Conservation (phyloP, 768 basidiomycete genomes). For the Lactarius tabidus region DNA sequence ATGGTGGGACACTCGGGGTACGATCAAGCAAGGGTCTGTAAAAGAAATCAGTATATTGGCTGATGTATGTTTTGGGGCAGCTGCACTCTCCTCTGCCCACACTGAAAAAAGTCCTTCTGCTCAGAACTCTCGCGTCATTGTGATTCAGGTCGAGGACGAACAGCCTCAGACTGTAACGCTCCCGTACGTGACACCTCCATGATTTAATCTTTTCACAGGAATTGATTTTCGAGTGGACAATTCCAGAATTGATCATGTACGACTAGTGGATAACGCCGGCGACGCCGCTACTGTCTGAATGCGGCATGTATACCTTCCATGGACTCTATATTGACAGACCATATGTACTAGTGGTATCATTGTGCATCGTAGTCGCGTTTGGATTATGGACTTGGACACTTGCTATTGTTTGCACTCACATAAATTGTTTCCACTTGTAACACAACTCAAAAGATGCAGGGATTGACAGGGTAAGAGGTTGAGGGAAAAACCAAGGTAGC, state of each 20-base stretch:
- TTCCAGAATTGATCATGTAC: constrained; percentile 18
- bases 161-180: constrained; percentile 42
- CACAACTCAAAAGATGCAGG: constrained; percentile 2
- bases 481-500: no score
- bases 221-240: background rate
- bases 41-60: constrained; percentile 46
- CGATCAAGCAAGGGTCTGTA: constrained; percentile 58
- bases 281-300: background rate
- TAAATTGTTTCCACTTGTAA: constrained; percentile 17
- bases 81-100: background rate
- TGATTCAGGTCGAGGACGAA: constrained; percentile 44
- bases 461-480: no score
- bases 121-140: constrained; percentile 58
- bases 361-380: constrained; percentile 10
- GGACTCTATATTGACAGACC: background rate
- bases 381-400: constrained; percentile 9
- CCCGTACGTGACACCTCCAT: constrained; percentile 45
- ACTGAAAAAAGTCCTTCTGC: constrained; percentile 11
- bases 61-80: constrained; percentile 44
- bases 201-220: no score
- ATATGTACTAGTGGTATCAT: no score
- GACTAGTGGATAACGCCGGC: constrained; percentile 5
- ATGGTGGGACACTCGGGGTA: constrained; percentile 55
- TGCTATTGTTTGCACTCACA: background rate
- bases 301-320: background rate